phyloP scores from a whole-genome alignment of 345 rosid species.

The Arabis hirsuta region DNA sequence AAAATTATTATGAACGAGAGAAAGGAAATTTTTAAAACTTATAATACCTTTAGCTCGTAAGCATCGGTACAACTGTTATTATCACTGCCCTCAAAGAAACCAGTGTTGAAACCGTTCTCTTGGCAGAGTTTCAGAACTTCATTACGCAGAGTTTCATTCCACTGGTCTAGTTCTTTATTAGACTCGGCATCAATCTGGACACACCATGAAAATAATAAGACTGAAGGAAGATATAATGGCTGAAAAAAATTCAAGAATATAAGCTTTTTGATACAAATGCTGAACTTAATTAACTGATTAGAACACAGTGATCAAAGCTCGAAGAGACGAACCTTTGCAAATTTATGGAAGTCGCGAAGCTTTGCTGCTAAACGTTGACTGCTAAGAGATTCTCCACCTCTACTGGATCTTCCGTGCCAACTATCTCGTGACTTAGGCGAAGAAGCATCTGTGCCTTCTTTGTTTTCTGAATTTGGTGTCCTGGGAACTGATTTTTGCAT shows the following conservation, averaged over 20 bases:
- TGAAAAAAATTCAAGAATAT: not conserved
- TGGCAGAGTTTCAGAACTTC: constrained; percentile 89
- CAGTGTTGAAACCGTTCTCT: constrained; percentile 90
- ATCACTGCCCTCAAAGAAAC: constrained; percentile 94
- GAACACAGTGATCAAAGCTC: constrained; percentile 5
- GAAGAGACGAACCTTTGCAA: constrained; percentile 78
- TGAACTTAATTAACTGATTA: not conserved
- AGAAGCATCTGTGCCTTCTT: constrained; percentile 62
- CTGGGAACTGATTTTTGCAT: constrained; percentile 58
- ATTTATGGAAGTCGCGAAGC: constrained; percentile 93
- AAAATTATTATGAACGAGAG: constrained; percentile 11
- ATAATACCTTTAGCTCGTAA: constrained; percentile 87
- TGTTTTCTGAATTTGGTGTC: constrained; percentile 65
- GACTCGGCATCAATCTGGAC: constrained; percentile 83
- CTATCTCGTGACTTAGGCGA: constrained; percentile 78
- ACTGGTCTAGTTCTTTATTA: constrained; percentile 92
- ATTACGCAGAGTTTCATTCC: constrained; percentile 91
- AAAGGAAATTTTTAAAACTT: not conserved
- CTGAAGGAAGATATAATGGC: constrained; percentile 5
- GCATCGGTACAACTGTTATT: constrained; percentile 82
- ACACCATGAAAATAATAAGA: constrained; percentile 24
- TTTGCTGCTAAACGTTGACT: constrained; percentile 84
- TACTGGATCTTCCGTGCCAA: constrained; percentile 71
- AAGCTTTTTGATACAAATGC: not conserved
- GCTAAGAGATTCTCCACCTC: constrained; percentile 74